phyloP scores from a whole-genome alignment of 2,329 filamentous ascomycete species.

The Fonsecaea nubica region DNA sequence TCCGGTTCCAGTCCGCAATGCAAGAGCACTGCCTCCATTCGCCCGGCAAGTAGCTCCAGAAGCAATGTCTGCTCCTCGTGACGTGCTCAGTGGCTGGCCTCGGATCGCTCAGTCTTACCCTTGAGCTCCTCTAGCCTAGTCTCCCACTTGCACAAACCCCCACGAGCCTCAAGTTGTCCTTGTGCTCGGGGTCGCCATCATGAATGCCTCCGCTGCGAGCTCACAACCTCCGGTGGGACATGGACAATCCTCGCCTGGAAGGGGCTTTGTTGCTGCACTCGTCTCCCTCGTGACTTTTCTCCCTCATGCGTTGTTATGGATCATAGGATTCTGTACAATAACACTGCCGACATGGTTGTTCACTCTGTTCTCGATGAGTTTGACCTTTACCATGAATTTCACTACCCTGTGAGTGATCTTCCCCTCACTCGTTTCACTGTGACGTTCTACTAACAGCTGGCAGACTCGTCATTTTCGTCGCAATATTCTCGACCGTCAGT shows the following conservation, averaged over 20 bases:
- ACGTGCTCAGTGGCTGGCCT: conserved; percentile 28
- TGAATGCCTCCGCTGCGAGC: conserved; percentile 19
- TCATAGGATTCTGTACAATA: conserved; percentile 83
- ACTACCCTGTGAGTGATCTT: conserved; percentile 76
- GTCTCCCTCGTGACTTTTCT: conserved; percentile 55
- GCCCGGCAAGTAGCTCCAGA: conserved; percentile 23
- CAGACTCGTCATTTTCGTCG: conserved; percentile 77
- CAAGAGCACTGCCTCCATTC: conserved; percentile 18
- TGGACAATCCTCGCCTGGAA: conserved; percentile 17
- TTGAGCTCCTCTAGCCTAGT: conserved; percentile 12
- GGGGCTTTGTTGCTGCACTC: conserved; percentile 32
- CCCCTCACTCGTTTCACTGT: background rate
- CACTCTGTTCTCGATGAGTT: conserved; percentile 84
- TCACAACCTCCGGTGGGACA: conserved; percentile 14
- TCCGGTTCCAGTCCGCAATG: background rate
- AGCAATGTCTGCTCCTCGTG: conserved; percentile 30
- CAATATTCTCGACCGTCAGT: conserved; percentile 80
- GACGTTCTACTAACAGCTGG: background rate
- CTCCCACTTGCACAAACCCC: conserved; percentile 10
- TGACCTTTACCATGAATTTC: conserved; percentile 98
- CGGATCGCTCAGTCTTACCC: conserved; percentile 25
- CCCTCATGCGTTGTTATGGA: conserved; percentile 73
- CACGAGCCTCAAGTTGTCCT: conserved; percentile 15
- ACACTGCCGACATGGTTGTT: conserved; percentile 89
- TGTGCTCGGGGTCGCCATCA: conserved; percentile 10